phyloP scores from a whole-genome alignment of 75 land plant species.

The Azolla pinnata region DNA sequence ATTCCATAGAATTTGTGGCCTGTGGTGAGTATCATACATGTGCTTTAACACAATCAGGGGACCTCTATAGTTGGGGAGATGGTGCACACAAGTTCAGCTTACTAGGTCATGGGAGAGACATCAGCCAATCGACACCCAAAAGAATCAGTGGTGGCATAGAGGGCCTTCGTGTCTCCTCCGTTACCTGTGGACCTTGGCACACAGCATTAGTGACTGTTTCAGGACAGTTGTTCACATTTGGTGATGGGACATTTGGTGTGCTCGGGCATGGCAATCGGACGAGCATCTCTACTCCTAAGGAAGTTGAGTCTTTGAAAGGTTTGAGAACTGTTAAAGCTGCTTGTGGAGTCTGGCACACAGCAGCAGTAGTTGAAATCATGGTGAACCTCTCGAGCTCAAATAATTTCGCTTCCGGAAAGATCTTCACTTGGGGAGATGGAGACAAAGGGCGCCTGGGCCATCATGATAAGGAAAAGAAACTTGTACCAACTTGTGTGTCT shows the following conservation, averaged over 20 bases:
- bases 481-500: conserved; percentile 56
- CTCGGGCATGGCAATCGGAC: conserved; percentile 51
- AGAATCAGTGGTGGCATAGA: conserved; percentile 43
- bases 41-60: conserved; percentile 46
- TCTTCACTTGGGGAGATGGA: conserved; percentile 74
- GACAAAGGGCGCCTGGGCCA: conserved; percentile 64
- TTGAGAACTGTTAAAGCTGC: conserved; percentile 49
- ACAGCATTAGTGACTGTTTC: conserved; percentile 47
- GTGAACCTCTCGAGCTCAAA: conserved; percentile 37
- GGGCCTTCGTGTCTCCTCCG: conserved; percentile 41
- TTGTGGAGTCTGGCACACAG: conserved; percentile 68
- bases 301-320: conserved; percentile 49
- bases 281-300: conserved; percentile 40
- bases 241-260: conserved; percentile 65
- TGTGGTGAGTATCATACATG: conserved; percentile 67
- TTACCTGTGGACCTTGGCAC: conserved; percentile 63
- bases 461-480: conserved; percentile 50
- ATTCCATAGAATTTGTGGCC: conserved; percentile 34
- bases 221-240: conserved; percentile 58
- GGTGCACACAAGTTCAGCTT: conserved; percentile 46
- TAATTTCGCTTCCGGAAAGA: conserved; percentile 35
- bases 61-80: conserved; percentile 62
- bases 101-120: conserved; percentile 49
- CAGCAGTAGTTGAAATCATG: conserved; percentile 58
- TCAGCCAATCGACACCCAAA: conserved; percentile 56